Percentiles rank a stretch among this genome's conserved stretches.
phyloP scores from a whole-genome alignment of 129 eudicot species.

The Arctium lappa region DNA sequence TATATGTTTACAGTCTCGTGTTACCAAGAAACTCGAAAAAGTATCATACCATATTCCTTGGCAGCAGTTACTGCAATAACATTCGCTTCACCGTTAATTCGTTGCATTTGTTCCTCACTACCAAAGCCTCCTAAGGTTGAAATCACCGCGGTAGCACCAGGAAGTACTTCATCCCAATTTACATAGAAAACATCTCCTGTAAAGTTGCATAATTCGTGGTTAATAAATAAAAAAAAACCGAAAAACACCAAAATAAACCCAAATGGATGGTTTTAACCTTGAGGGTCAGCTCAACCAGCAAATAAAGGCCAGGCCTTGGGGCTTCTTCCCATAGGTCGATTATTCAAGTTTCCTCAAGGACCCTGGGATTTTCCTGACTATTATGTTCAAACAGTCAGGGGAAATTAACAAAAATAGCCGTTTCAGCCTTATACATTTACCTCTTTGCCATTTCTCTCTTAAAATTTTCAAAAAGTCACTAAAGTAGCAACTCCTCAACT shows the following conservation, averaged over 20 bases:
- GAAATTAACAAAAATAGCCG: too few species aligned
- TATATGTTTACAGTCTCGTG: not conserved
- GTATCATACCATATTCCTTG: slow-evolving; percentile 70
- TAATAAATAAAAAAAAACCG: not conserved
- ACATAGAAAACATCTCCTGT: slow-evolving; percentile 95
- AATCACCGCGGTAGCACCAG: slow-evolving; percentile 91
- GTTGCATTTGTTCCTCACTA: slow-evolving; percentile 94
- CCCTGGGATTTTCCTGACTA: not conserved
- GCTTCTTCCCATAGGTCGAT: not conserved
- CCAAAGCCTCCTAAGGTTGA: slow-evolving; percentile 98
- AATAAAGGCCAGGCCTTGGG: not conserved
- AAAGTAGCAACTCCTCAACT: too few species aligned
- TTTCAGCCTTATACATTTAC: too few species aligned
- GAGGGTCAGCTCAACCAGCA: not conserved
- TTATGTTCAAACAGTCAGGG: too few species aligned
- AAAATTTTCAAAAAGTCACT: too few species aligned
- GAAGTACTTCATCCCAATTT: slow-evolving; percentile 95
- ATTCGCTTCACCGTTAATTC: slow-evolving; percentile 97
- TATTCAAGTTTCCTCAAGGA: not conserved
- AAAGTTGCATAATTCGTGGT: not conserved
- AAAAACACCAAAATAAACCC: not conserved
- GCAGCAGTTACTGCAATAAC: slow-evolving; percentile 79
- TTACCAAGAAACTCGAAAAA: not conserved
- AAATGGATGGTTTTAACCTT: not conserved
- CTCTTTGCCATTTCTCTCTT: too few species aligned